Evolutionary conservation across 768 basidiomycete species (phyloP), one percentile per base, ranked within the genome.

Genomic region (Mycena polygramma): DNA sequence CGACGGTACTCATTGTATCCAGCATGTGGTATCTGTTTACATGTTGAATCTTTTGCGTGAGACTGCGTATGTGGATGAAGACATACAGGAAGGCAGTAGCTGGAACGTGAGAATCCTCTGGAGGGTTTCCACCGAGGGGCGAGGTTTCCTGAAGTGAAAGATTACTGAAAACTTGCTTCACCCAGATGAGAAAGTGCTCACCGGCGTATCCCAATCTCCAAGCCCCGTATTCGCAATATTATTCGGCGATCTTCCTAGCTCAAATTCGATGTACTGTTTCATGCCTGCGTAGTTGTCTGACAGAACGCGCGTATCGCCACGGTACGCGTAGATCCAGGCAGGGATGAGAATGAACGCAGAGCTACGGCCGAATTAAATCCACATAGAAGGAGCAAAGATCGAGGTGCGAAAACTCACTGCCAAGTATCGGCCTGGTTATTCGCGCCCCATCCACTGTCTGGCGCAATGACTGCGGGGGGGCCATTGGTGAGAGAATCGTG

Each of bases 151-250:
- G 49, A 55, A 30, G 19, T n/a, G 36, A 49, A 7, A 39, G 13
- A 49, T 26, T 11, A 20, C 39, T 30, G 36, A 20, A n/a, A n/a
- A n/a, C n/a, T 30, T 39, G 46, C 57, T 7, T 15, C 15, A 46
- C 17, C 19, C 14, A 46, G 45, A 46, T 19, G 19, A 17, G 45
- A 46, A 86, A 87, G 70, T 77, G 76, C 64, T 89, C 87, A 77
- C 86, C 81, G 52, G 87, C 82, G 51, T 84, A 81, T 69, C 79
- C 85, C 41, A 85, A 86, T 79, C 79, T 83, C 79, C 79, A 51
- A 79, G 53, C 15, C 69, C 59, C 26, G 77, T 77, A 2, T 43
- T 52, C 7, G 77, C 79, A 37, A 79, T 79, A 43, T 77, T 75
- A 30, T 76, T 76, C n/a, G 77, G 77, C 17, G 79, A 79, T 10